Evolutionary conservation across 495 filamentous ascomycete genomes (phyloP).

Genomic region (Glarea lozoyensis): DNA sequence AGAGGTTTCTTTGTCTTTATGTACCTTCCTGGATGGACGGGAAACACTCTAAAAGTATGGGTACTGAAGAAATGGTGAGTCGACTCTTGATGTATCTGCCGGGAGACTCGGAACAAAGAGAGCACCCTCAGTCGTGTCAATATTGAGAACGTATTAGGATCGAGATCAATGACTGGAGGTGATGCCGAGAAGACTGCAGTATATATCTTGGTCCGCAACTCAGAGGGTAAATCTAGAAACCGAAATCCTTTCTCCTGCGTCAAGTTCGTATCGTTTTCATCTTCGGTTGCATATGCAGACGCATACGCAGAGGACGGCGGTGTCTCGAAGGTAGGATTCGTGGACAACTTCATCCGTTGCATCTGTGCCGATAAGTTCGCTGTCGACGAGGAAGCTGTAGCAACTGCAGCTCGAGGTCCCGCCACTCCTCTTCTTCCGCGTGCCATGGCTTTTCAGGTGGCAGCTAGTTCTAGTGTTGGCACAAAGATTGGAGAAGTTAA

Average conservation of each 20-base stretch:
- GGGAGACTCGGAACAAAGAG: slow-evolving; percentile 47
- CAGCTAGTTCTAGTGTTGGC: background rate
- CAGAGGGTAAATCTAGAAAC: slow-evolving; percentile 70
- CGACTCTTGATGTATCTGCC: slow-evolving; percentile 61
- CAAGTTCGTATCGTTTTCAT: slow-evolving; percentile 24
- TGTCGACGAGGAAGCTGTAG: background rate
- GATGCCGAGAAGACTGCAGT: slow-evolving; percentile 47
- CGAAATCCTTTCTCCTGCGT: slow-evolving; percentile 40
- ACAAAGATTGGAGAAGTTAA: background rate
- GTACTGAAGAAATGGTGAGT: slow-evolving; percentile 64
- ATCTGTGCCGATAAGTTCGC: background rate
- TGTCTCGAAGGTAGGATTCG: background rate
- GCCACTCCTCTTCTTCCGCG: background rate
- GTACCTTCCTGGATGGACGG: slow-evolving; percentile 58
- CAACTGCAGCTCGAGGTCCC: too few species aligned
- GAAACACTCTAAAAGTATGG: slow-evolving; percentile 72
- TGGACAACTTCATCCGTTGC: background rate
- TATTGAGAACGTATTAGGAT: slow-evolving; percentile 52
- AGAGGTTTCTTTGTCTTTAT: slow-evolving; percentile 54
- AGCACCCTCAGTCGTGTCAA: slow-evolving; percentile 33
- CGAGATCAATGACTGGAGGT: slow-evolving; percentile 57
- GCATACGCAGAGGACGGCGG: slow-evolving; percentile 30
- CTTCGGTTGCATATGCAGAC: slow-evolving; percentile 36
- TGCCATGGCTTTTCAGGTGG: background rate
- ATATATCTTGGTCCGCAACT: slow-evolving; percentile 68